phyloP scores from a whole-genome alignment of 2,329 filamentous ascomycete species.

The Sordariomycetes sp. region DNA sequence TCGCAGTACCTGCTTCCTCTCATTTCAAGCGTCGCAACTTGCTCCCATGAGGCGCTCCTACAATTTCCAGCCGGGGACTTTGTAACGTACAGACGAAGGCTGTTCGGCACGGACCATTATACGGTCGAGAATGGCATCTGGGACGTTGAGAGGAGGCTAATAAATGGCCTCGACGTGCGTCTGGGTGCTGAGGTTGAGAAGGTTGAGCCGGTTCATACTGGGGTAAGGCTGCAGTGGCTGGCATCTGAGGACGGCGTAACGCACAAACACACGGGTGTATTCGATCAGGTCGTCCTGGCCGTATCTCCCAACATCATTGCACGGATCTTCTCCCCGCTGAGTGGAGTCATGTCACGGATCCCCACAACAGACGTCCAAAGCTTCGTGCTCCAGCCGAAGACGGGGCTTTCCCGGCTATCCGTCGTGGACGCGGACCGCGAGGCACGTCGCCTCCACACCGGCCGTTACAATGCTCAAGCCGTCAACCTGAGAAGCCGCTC shows the following conservation, averaged over 20 bases:
- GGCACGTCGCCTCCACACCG: too few relatives aligned
- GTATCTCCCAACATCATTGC: constrained; percentile 42
- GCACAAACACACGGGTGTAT: constrained; percentile 19
- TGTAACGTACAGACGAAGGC: constrained; percentile 33
- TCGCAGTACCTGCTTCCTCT: constrained; percentile 41
- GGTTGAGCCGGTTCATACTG: constrained; percentile 15
- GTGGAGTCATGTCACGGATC: constrained; percentile 24
- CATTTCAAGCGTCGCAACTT: constrained; percentile 43
- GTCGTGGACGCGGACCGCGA: constrained; percentile 9
- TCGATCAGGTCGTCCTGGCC: constrained; percentile 42
- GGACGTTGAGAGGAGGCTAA: constrained; percentile 26
- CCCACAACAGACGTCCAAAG: constrained; percentile 37
- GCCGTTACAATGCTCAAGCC: constrained; percentile 13
- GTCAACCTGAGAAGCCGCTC: constrained; percentile 24
- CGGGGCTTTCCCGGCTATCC: constrained; percentile 12
- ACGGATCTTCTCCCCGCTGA: constrained; percentile 32
- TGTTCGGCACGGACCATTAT: constrained; percentile 22
- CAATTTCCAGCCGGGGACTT: constrained; percentile 42
- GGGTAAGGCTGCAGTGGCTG: constrained; percentile 23
- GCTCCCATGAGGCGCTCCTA: constrained; percentile 37
- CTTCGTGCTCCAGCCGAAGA: constrained; percentile 23
- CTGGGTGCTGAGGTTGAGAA: constrained; percentile 25
- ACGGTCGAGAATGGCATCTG: constrained; percentile 22
- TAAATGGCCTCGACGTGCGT: constrained; percentile 17
- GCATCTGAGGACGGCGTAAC: constrained; percentile 3